Evolutionary conservation across 2,329 filamentous ascomycete genomes (phyloP), one percentile per base, ranked within the genome.

Genomic region (Aureobasidium sp.): DNA sequence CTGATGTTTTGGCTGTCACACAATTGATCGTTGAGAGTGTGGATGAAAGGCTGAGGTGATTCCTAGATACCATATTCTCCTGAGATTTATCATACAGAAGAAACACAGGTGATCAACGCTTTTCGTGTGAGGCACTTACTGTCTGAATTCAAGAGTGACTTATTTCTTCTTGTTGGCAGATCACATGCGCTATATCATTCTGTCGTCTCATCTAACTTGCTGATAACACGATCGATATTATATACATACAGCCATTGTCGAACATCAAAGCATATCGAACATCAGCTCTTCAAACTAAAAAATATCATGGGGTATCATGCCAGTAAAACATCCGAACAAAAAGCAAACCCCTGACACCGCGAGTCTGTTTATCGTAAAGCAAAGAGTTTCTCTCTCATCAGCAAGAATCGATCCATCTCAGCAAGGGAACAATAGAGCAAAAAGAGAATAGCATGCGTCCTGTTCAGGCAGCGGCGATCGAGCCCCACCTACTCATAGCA

Each of bases 401-500:
- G 36, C 50, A 39, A 53, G 27, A 32, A 20, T 4, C 8, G 9
- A 42, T 42, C 15, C 15, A 20, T 20, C n/a, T 15, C 50, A 29
- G 26, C n/a, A 17, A 27, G 27, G 36, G 17, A 17, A 13, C 20
- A 20, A 20, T 20, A 20, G 20, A 53, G 13, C n/a, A n/a, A 27
- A 13, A 15, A 3, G 34, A 37, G 15, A 37, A 0, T 37, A 37
- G n/a, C 13, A n/a, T n/a, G 5, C n/a, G 42, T 5, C 17, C 17
- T 41, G 12, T 13, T 58, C 20, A 58, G 27, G 9, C 56, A 8
- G 41, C 29, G 13, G 44, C 26, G 32, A 57, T 20, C 8, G 48
- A 50, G 7, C 52, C 57, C 57, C 57, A 61, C 26, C 62, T 36
- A 8, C 42, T 29, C 46, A 63, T 55, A 1, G 62, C 48, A 23